Conservation (phyloP, 768 basidiomycete genomes). For the Suillus placidus region DNA sequence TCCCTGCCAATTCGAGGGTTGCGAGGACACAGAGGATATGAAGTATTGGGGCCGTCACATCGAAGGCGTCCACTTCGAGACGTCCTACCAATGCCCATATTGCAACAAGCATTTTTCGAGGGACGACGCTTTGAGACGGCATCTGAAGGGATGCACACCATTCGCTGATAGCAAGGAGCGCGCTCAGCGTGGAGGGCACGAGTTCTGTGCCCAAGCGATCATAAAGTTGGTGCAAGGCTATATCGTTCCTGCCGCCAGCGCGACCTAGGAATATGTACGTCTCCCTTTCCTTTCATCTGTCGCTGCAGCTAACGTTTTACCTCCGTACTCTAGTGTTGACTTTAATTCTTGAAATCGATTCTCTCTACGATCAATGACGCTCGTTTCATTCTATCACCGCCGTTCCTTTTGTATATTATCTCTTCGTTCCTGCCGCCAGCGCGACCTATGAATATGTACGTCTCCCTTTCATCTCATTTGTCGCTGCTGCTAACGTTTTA, state of each 20-base stretch:
- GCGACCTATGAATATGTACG: neutral
- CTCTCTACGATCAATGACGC: too few relatives aligned
- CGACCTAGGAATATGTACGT: neutral
- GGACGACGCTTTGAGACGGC: neutral
- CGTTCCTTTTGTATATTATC: too few relatives aligned
- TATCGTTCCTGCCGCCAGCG: neutral
- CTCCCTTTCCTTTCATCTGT: neutral
- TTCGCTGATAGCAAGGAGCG: neutral
- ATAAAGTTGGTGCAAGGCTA: neutral
- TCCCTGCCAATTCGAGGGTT: neutral
- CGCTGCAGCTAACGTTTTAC: too few relatives aligned
- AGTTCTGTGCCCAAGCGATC: rapidly evolving
- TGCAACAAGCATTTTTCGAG: neutral
- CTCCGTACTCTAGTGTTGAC: too few relatives aligned
- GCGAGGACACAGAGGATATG: neutral
- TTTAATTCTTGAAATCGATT: too few relatives aligned
- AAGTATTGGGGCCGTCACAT: neutral
- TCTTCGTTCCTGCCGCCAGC: too few relatives aligned
- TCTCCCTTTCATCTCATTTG: neutral
- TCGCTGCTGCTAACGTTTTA: neutral
- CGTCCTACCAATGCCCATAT: neutral
- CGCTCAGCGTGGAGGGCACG: neutral
- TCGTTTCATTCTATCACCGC: too few relatives aligned
- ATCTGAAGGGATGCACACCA: neutral
- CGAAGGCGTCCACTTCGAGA: neutral